Percentiles rank a stretch among this genome's conserved stretches.
These are phyloP conservation scores for Citrus unshiu DNA, from an alignment of 345 rosid species.

Conservation along the genomic window DNA sequence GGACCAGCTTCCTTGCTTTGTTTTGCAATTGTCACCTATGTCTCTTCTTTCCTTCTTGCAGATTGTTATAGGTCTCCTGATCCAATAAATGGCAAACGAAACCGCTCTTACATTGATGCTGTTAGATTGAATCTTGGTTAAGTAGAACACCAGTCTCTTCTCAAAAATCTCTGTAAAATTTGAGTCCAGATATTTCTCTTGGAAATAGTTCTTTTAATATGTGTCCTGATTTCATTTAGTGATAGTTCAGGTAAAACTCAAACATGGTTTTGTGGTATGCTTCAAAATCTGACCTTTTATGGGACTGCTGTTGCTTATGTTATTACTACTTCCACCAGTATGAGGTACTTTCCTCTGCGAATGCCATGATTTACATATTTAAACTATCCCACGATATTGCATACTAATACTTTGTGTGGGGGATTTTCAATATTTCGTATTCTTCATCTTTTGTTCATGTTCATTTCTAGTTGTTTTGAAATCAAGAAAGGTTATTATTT, in stretches of 20 bases:
- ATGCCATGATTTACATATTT: background rate
- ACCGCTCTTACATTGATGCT: conserved; percentile 42
- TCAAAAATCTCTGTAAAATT: background rate
- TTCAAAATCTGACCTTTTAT: conserved; percentile 44
- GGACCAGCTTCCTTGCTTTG: conserved; percentile 45
- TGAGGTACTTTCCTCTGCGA: conserved; percentile 42
- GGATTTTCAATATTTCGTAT: background rate
- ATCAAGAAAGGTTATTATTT: background rate
- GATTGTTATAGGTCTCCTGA: conserved; percentile 56
- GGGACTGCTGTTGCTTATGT: conserved; percentile 59
- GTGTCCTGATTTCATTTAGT: conserved; percentile 16
- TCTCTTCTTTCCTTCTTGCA: conserved; percentile 48
- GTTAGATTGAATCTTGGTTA: conserved; percentile 43
- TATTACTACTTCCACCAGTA: conserved; percentile 55
- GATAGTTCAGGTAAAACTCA: conserved; percentile 43
- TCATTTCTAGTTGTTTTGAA: background rate
- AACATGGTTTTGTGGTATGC: conserved; percentile 55
- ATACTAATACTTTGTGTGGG: background rate
- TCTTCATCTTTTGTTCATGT: background rate
- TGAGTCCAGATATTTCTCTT: background rate
- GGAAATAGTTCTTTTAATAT: background rate
- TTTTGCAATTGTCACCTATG: conserved; percentile 46
- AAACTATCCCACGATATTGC: background rate
- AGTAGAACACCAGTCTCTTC: background rate
- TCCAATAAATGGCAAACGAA: conserved; percentile 37